phyloP scores from a whole-genome alignment of 345 rosid genomes.

The Fremontodendron californicum region DNA sequence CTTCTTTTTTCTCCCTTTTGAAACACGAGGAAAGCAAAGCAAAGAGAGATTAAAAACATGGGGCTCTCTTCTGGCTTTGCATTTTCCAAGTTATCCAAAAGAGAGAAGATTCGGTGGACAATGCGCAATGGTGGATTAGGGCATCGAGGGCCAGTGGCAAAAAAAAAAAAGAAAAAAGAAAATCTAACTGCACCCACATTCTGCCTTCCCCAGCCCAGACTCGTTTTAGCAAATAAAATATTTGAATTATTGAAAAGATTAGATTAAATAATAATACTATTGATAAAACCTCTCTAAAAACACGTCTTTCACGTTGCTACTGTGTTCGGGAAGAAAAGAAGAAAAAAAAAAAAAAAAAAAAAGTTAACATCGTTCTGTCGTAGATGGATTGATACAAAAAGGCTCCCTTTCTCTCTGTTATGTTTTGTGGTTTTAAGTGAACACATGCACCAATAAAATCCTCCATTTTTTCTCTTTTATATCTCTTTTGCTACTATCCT shows the following conservation, averaged over 20 bases:
- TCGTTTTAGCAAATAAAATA: background rate
- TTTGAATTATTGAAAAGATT: background rate
- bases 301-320: conserved; percentile 34
- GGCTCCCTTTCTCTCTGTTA: background rate
- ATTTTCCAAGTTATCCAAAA: background rate
- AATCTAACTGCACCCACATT: background rate
- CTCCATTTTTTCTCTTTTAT: background rate
- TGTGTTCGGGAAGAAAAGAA: background rate
- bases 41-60: background rate
- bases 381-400: background rate
- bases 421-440: background rate
- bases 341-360: background rate
- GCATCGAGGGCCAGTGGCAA: conserved; percentile 15
- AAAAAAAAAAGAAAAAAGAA: too few relatives aligned
- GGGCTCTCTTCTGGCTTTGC: background rate
- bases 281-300: background rate
- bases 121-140: conserved; percentile 3
- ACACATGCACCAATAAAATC: conserved; percentile 15
- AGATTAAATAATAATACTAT: background rate
- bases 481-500: background rate
- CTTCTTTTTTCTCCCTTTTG: background rate
- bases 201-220: background rate
- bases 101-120: conserved; percentile 19
- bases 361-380: background rate
- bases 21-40: background rate